These are phyloP conservation scores for Penicillium nordicum DNA, from an alignment of 2,329 filamentous ascomycete species.

Conservation along the genomic window DNA sequence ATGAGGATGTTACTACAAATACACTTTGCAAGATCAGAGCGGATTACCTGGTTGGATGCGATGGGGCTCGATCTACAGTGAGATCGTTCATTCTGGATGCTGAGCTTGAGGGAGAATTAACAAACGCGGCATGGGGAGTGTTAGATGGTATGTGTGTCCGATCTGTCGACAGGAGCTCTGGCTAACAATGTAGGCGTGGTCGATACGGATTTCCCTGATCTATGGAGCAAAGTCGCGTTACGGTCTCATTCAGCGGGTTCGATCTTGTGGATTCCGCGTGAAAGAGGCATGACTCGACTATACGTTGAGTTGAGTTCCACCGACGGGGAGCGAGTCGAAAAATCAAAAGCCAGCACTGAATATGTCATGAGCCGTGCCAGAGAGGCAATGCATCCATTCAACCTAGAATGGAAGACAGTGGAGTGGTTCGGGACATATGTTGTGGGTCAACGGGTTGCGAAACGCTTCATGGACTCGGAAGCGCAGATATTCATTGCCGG, in stretches of 20 bases:
- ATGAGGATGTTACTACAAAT: conserved; percentile 38
- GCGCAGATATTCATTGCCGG: conserved; percentile 49
- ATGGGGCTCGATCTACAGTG: conserved; percentile 69
- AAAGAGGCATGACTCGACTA: conserved; percentile 67
- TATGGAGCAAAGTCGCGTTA: conserved; percentile 70
- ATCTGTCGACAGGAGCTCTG: fast-evolving
- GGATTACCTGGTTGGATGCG: conserved; percentile 67
- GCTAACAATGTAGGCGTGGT: conserved; percentile 38
- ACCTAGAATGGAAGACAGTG: conserved; percentile 41
- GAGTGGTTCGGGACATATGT: conserved; percentile 54
- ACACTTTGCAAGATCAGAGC: conserved; percentile 49
- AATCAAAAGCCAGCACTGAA: conserved; percentile 51
- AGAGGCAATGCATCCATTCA: conserved; percentile 46
- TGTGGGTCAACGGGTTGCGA: conserved; percentile 49
- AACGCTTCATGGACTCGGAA: conserved; percentile 43
- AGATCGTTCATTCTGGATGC: conserved; percentile 59
- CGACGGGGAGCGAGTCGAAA: conserved; percentile 28
- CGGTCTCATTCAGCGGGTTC: conserved; percentile 66
- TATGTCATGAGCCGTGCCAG: conserved; percentile 61
- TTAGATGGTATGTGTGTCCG: conserved; percentile 57
- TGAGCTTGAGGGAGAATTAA: conserved; percentile 47
- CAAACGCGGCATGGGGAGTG: conserved; percentile 66
- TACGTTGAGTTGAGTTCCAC: conserved; percentile 45
- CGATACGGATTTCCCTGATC: conserved; percentile 69
- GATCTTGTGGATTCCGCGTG: conserved; percentile 69